Evolutionary conservation across 805 yeast genomes (phyloP).

Genomic region (Kodamaea kaohsiungensis): DNA sequence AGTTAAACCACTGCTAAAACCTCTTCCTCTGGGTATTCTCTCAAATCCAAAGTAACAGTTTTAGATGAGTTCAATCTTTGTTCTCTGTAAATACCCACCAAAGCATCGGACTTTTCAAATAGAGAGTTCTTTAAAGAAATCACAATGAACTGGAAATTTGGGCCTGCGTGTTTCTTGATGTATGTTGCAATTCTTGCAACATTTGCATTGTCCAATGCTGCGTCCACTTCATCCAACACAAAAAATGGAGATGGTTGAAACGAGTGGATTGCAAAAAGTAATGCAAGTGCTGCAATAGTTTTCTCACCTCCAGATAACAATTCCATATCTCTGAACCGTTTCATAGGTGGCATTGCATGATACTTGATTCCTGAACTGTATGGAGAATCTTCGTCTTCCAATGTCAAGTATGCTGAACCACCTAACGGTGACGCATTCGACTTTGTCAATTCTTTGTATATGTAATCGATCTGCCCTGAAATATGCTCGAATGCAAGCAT

Average conservation of each 20-base stretch:
- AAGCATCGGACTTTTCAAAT: conserved; percentile 84
- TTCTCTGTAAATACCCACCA: conserved; percentile 91
- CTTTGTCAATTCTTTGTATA: conserved; percentile 85
- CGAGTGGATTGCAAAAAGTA: conserved; percentile 87
- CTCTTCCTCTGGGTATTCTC: conserved; percentile 51
- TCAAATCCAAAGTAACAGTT: conserved; percentile 71
- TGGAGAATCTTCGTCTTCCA: conserved; percentile 91
- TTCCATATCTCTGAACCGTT: conserved; percentile 90
- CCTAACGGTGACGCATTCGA: conserved; percentile 73
- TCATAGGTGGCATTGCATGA: conserved; percentile 96
- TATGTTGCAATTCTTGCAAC: conserved; percentile 87
- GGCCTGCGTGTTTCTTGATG: conserved; percentile 71
- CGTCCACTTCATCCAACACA: conserved; percentile 96
- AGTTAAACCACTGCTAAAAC: background rate
- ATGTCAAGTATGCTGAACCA: conserved; percentile 87
- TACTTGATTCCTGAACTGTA: conserved; percentile 79
- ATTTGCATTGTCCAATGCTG: conserved; percentile 90
- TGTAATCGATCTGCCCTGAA: conserved; percentile 65
- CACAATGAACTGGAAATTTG: conserved; percentile 85
- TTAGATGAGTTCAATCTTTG: conserved; percentile 71
- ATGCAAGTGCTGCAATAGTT: conserved; percentile 92
- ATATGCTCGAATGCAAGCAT: conserved; percentile 77
- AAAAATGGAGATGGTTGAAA: conserved; percentile 94
- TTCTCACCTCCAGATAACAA: conserved; percentile 95
- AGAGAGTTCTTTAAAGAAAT: conserved; percentile 85